Evolutionary conservation across 306 rosid species (phyloP).

Genomic region (Gleditsia sinensis): DNA sequence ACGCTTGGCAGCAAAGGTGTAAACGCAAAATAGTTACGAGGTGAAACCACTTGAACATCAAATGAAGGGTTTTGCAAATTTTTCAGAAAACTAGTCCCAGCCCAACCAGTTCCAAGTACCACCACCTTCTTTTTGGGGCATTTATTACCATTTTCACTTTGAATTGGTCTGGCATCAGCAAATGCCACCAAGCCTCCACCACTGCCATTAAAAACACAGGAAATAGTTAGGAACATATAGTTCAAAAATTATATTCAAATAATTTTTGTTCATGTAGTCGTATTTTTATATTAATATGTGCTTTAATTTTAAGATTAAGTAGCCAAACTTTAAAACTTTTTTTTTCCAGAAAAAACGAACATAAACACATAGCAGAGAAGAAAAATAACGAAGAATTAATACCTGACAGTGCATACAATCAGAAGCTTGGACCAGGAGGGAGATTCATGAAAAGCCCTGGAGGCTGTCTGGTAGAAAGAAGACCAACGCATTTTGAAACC

Average conservation of each 20-base stretch:
- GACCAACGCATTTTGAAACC: conserved; percentile 52
- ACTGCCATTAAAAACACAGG: conserved; percentile 54
- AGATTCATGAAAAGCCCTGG: conserved; percentile 55
- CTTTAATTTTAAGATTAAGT: too few species aligned
- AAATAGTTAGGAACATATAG: too few species aligned
- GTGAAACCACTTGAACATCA: conserved; percentile 87
- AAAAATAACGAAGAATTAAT: not conserved
- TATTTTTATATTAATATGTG: too few species aligned
- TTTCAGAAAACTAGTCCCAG: conserved; percentile 87
- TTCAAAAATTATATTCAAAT: too few species aligned
- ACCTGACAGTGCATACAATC: conserved; percentile 81
- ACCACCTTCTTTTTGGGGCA: conserved; percentile 68
- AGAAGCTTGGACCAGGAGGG: conserved; percentile 68
- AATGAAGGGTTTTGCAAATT: conserved; percentile 54
- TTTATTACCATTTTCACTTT: conserved; percentile 19
- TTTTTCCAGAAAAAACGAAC: too few species aligned
- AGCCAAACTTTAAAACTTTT: too few species aligned
- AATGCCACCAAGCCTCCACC: conserved; percentile 80
- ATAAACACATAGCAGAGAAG: not conserved
- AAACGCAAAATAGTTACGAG: conserved; percentile 93
- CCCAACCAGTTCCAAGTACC: conserved; percentile 98
- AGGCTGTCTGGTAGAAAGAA: conserved; percentile 55
- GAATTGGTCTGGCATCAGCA: conserved; percentile 51
- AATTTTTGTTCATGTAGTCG: too few species aligned
- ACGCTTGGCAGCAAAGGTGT: conserved; percentile 95